These are phyloP conservation scores for Protostelium mycophagum DNA, from an alignment of 78 protist genomes.

Conservation along the genomic window DNA sequence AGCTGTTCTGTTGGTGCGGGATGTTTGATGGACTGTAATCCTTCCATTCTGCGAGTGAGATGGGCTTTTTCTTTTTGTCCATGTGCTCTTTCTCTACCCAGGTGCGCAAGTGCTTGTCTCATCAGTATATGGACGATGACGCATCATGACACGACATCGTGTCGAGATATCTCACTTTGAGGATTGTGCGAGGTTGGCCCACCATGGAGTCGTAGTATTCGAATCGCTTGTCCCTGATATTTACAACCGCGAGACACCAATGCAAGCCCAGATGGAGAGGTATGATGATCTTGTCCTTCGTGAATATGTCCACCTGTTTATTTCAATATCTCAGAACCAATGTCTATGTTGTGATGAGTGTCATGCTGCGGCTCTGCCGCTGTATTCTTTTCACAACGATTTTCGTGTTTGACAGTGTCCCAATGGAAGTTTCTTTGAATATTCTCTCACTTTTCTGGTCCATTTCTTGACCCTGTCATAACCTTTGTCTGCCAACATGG, in stretches of 20 bases:
- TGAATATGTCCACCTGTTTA: constrained; percentile 57
- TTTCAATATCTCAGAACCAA: neutral
- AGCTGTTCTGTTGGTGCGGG: constrained; percentile 74
- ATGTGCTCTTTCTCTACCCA: constrained; percentile 35
- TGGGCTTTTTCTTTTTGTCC: constrained; percentile 15
- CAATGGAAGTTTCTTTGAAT: neutral
- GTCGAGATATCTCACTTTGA: neutral
- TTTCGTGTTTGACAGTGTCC: neutral
- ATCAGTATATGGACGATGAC: too few relatives aligned
- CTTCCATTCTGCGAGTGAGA: constrained; percentile 25
- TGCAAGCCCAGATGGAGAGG: constrained; percentile 82
- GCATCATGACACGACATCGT: neutral
- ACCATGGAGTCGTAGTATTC: constrained; percentile 75
- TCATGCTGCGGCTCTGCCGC: too few relatives aligned
- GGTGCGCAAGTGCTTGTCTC: neutral
- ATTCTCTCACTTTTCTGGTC: constrained; percentile 61
- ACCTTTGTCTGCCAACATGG: constrained; percentile 36
- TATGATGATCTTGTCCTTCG: constrained; percentile 62
- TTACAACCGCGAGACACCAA: constrained; percentile 80
- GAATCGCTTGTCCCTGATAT: constrained; percentile 51
- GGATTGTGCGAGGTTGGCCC: neutral
- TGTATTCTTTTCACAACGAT: neutral
- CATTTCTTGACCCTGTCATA: constrained; percentile 66
- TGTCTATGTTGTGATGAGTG: neutral
- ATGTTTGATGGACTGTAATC: constrained; percentile 17